Percentiles rank a stretch among this genome's conserved stretches.
These are phyloP conservation scores for Przewalskia tangutica DNA, from an alignment of 257 asterid genomes.

Conservation along the genomic window DNA sequence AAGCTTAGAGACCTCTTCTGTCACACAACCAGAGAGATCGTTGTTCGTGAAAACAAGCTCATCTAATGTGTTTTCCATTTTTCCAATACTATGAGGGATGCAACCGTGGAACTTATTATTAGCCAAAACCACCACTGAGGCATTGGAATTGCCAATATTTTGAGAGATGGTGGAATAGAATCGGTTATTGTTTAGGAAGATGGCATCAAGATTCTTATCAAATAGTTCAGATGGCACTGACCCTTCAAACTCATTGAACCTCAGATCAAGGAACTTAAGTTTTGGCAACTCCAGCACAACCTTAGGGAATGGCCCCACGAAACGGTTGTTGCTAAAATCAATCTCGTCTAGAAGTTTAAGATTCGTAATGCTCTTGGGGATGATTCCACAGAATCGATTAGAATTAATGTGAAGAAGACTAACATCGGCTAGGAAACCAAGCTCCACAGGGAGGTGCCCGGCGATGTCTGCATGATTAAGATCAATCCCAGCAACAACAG, in stretches of 20 bases:
- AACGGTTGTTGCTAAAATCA: conserved; percentile 81
- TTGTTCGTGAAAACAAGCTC: conserved; percentile 39
- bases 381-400: conserved; percentile 70
- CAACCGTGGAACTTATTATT: conserved; percentile 54
- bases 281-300: conserved; percentile 42
- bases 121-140: conserved; percentile 54
- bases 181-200: conserved; percentile 55
- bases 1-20: conserved; percentile 52
- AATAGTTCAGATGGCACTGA: conserved; percentile 33
- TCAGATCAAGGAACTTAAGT: conserved; percentile 58
- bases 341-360: conserved; percentile 46
- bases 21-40: conserved; percentile 62
- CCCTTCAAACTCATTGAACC: conserved; percentile 90
- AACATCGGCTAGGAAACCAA: conserved; percentile 52
- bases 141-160: conserved; percentile 58
- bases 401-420: conserved; percentile 71
- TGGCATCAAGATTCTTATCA: conserved; percentile 40
- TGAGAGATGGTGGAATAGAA: conserved; percentile 46
- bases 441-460: conserved; percentile 72
- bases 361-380: conserved; percentile 40
- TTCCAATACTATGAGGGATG: conserved; percentile 58
- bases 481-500: conserved; percentile 80
- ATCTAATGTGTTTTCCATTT: conserved; percentile 49
- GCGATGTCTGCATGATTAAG: conserved; percentile 74
- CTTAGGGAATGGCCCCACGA: conserved; percentile 70